Evolutionary conservation across 352 stramenopile species (phyloP).

Genomic region (Pythium grandisporangium): DNA sequence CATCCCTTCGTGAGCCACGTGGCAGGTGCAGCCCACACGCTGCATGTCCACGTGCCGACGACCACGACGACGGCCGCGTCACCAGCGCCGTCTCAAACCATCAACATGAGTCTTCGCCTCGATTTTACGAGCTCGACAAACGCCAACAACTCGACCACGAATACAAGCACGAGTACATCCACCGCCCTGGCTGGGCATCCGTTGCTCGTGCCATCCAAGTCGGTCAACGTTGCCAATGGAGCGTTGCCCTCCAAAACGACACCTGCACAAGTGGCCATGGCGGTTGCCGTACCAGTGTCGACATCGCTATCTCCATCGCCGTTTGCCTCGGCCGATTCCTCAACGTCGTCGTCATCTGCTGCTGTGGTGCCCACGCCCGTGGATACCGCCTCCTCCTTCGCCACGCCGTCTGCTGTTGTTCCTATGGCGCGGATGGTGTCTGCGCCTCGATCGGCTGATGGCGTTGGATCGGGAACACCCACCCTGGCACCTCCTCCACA

Average conservation of each 20-base stretch:
- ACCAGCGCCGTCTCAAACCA: no score
- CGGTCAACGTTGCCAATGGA: no score
- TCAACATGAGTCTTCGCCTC: background rate
- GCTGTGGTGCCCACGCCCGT: background rate
- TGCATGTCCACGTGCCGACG: conserved; percentile 13
- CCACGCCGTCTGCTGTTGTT: background rate
- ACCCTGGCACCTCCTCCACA: background rate
- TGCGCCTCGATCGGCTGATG: no score
- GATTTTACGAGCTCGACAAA: background rate
- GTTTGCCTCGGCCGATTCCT: background rate
- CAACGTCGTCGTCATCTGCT: conserved; percentile 1
- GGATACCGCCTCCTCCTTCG: background rate
- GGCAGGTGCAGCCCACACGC: conserved; percentile 7
- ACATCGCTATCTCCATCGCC: conserved; percentile 2
- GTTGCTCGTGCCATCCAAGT: no score
- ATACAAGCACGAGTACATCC: background rate
- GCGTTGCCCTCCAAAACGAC: no score
- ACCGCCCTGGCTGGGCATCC: background rate
- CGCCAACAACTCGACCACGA: background rate
- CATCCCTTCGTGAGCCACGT: background rate
- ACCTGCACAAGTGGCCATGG: no score
- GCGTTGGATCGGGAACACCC: background rate
- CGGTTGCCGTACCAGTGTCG: no score
- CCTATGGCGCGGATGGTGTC: background rate
- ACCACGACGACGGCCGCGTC: conserved; percentile 1